phyloP scores from a whole-genome alignment of 2,329 filamentous ascomycete genomes.

The Rhynchosporium graminicola region DNA sequence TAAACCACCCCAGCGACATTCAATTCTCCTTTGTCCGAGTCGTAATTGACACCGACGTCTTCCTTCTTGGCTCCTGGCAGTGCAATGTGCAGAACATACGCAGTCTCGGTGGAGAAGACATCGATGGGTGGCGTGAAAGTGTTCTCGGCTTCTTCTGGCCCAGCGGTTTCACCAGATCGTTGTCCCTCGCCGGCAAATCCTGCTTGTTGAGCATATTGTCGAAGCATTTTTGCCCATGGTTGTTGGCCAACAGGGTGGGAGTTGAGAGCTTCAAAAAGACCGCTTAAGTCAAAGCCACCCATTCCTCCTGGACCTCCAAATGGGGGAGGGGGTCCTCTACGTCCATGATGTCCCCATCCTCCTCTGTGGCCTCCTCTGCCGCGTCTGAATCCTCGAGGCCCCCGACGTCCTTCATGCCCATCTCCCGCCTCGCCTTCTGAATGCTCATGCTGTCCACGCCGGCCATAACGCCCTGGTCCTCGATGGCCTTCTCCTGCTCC shows the following conservation, averaged over 20 bases:
- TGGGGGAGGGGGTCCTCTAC: slow-evolving; percentile 30
- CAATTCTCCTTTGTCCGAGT: slow-evolving; percentile 65
- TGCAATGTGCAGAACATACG: slow-evolving; percentile 70
- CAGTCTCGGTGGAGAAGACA: slow-evolving; percentile 66
- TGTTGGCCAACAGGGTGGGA: slow-evolving; percentile 33
- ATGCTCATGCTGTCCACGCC: slow-evolving; percentile 14
- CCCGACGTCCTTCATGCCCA: slow-evolving; percentile 14
- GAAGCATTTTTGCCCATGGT: slow-evolving; percentile 36
- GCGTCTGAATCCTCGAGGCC: slow-evolving; percentile 9
- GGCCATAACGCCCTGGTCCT: slow-evolving; percentile 11
- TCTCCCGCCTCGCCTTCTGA: slow-evolving; percentile 17
- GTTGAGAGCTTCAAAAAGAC: slow-evolving; percentile 33
- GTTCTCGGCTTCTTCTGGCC: slow-evolving; percentile 38
- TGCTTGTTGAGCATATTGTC: slow-evolving; percentile 32
- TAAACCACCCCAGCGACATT: slow-evolving; percentile 72
- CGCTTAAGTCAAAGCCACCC: slow-evolving; percentile 37
- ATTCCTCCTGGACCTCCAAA: slow-evolving; percentile 28
- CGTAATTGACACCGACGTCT: slow-evolving; percentile 76
- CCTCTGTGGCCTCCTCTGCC: slow-evolving; percentile 24
- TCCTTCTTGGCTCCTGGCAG: slow-evolving; percentile 79
- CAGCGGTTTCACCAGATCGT: slow-evolving; percentile 31
- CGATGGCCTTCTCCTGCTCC: slow-evolving; percentile 9
- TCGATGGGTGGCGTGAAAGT: slow-evolving; percentile 69
- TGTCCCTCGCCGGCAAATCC: slow-evolving; percentile 27
- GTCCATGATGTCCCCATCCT: slow-evolving; percentile 28